Evolutionary conservation across 768 basidiomycete species (phyloP), one percentile per base, ranked within the genome.

Genomic region (Fistulinella prunicolor): DNA sequence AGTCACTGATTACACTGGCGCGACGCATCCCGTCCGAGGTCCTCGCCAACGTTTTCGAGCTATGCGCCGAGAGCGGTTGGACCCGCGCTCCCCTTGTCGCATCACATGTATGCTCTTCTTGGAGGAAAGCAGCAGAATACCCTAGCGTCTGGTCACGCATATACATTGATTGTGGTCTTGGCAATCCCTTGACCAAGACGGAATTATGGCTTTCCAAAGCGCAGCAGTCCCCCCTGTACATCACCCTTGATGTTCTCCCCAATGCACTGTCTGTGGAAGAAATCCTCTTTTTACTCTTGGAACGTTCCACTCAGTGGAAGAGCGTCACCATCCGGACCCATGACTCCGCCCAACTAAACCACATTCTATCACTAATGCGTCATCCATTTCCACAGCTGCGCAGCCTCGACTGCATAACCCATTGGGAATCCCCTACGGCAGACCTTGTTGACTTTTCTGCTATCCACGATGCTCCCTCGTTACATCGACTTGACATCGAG

Each of bases 61-160:
- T 70, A 32, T 80, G 79, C 60, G 72, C 74, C 4, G 64, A 63
- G 19, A 70, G 71, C 38, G 76, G 78, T 12, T 82, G 79, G 77
- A 75, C 74, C 22, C 71, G 73, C 22, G 78, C 75, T 17, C 82
- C 82, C 17, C 58, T 84, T 13, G 68, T 74, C 26, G 73, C 72
- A 35, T 83, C 81, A 9, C 78, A 81, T 39, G 80, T 83, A 35
- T 85, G 81, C 56, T 71, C 75, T 3, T 67, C 73, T 42, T 85
- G 83, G 83, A 72, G 81, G 46, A 72, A 68, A 53, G 81, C 80
- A 1, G 69, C 78, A 14, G 63, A 61, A 34, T 66, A 69, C 30
- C 79, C 81, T n/a, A 65, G 71, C 19, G 71, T 81, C 20, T 85
- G 82, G 83, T 79, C 80, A 4, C 68, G 74, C 57, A 56, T 83